Conservation (phyloP, 495 filamentous ascomycete species). For the Aspergillus wentii region DNA sequence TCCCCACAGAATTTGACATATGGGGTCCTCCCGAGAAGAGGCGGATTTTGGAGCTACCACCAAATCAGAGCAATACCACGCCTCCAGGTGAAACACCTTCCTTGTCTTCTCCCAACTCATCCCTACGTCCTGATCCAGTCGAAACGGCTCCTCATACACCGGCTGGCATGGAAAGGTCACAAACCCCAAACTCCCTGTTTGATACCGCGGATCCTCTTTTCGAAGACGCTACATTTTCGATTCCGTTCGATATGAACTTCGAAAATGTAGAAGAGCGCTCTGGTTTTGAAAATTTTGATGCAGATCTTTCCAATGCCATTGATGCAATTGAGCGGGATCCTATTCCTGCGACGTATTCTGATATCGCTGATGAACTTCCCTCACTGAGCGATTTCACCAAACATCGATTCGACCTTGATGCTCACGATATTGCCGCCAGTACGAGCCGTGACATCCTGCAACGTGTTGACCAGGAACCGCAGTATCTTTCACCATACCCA, state of each 20-base stretch:
- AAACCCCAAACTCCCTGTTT: slow-evolving; percentile 16
- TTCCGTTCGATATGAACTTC: slow-evolving; percentile 8
- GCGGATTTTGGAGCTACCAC: slow-evolving; percentile 7
- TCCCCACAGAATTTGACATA: slow-evolving; percentile 9
- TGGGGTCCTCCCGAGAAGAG: slow-evolving; percentile 13
- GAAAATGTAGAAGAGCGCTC: too few relatives aligned
- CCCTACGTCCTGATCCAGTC: slow-evolving; percentile 6
- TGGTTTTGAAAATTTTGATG: too few relatives aligned
- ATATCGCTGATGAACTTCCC: background rate
- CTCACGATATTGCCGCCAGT: slow-evolving; percentile 12
- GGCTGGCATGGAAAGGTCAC: slow-evolving; percentile 6
- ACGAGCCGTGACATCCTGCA: slow-evolving; percentile 15
- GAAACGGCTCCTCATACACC: slow-evolving; percentile 15
- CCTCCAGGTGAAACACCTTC: slow-evolving; percentile 18
- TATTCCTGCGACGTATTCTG: too few relatives aligned
- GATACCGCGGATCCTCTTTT: slow-evolving; percentile 17
- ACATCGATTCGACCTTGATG: slow-evolving; percentile 14
- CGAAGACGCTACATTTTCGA: slow-evolving; percentile 10
- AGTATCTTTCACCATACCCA: slow-evolving; percentile 23
- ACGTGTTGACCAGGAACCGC: slow-evolving; percentile 6
- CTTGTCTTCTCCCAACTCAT: slow-evolving; percentile 15
- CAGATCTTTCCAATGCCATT: background rate
- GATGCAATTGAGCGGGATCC: too few relatives aligned
- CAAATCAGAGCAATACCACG: background rate
- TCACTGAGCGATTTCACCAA: slow-evolving; percentile 16